Conservation (phyloP, 2,329 filamentous ascomycete species). For the Cladosporium sphaerospermum region DNA sequence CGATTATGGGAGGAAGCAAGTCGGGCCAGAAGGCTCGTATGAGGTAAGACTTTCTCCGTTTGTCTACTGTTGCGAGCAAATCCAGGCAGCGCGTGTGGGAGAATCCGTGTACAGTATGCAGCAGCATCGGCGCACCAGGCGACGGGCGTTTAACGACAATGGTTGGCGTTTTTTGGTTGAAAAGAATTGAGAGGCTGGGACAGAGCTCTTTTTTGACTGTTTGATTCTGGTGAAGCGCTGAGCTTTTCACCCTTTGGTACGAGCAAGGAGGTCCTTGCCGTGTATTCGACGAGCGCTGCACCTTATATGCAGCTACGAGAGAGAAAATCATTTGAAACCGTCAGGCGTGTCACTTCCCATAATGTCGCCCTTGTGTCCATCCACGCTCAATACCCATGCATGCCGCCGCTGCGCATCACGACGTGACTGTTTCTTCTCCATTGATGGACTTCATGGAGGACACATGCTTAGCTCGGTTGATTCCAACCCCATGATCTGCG, state of each 20-base stretch:
- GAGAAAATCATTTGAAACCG: neutral
- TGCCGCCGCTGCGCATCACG: no score
- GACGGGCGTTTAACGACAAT: slow-evolving; percentile 6
- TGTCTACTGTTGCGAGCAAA: neutral
- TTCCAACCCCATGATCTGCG: no score
- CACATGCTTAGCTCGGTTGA: no score
- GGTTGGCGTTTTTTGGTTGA: slow-evolving; percentile 1
- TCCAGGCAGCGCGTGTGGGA: neutral
- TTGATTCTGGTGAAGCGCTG: neutral
- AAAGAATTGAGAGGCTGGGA: neutral
- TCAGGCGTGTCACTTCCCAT: no score
- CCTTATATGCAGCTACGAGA: slow-evolving; percentile 9
- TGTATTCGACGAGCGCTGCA: neutral
- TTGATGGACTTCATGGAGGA: no score
- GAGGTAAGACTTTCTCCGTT: neutral
- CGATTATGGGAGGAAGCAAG: neutral
- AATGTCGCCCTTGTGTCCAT: no score
- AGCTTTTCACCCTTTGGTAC: neutral
- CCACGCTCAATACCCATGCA: no score
- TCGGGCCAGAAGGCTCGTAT: neutral
- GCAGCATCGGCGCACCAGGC: slow-evolving; percentile 7
- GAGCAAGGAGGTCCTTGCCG: no score
- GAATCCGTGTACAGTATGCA: slow-evolving; percentile 8
- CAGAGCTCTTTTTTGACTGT: neutral
- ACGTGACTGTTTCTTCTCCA: no score